Evolutionary conservation across 345 rosid genomes (phyloP).

Genomic region (Brassica nigra): DNA sequence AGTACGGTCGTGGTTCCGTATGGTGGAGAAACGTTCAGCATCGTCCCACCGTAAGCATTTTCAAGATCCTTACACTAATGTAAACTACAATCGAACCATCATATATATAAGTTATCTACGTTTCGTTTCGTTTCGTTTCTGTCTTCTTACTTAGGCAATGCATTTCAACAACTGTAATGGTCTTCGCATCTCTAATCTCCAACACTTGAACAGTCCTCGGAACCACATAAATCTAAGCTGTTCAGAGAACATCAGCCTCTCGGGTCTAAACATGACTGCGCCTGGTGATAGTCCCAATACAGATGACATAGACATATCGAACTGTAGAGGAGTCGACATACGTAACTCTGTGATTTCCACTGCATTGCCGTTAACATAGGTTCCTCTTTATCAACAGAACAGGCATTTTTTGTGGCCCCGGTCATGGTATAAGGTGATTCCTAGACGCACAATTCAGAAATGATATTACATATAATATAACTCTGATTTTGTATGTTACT

Average conservation of each 20-base stretch:
- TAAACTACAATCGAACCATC: background rate
- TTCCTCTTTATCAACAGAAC: slow-evolving; percentile 40
- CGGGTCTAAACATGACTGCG: slow-evolving; percentile 49
- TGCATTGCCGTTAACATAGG: slow-evolving; percentile 57
- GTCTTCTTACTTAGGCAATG: slow-evolving; percentile 37
- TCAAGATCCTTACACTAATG: background rate
- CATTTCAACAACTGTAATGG: slow-evolving; percentile 42
- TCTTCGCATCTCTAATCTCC: slow-evolving; percentile 39
- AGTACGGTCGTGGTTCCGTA: slow-evolving; percentile 53
- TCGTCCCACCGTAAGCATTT: slow-evolving; percentile 32
- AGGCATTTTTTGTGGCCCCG: slow-evolving; percentile 44
- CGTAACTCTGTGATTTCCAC: slow-evolving; percentile 41
- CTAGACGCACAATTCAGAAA: background rate
- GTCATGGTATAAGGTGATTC: slow-evolving; percentile 51
- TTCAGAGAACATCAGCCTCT: slow-evolving; percentile 38
- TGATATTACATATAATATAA: background rate
- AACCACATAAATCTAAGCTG: slow-evolving; percentile 44
- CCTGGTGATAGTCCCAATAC: slow-evolving; percentile 68
- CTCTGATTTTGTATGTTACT: background rate
- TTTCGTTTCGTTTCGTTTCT: background rate
- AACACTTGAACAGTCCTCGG: slow-evolving; percentile 47
- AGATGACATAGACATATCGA: slow-evolving; percentile 59
- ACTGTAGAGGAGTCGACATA: slow-evolving; percentile 44
- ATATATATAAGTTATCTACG: background rate
- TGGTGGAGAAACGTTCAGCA: slow-evolving; percentile 51